Percentiles rank a stretch among this genome's conserved stretches.
Evolutionary conservation across 179 eudicot species (phyloP).

Genomic region (Spergularia azorica): DNA sequence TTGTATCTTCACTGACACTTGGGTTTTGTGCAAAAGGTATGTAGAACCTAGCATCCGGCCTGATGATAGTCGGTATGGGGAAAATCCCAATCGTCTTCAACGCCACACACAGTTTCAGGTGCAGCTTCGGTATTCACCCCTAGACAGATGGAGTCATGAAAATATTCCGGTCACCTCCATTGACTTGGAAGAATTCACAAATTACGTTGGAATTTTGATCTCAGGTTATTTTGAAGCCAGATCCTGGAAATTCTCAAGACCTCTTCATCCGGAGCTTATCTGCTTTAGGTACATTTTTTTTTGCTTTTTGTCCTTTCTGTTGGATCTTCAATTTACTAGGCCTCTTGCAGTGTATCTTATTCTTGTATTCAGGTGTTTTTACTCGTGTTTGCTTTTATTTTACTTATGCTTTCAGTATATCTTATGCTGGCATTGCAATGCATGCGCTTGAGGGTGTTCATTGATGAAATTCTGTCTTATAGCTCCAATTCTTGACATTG

Average conservation of each 20-base stretch:
- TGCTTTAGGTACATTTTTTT: conserved; percentile 63
- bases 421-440: too few species aligned
- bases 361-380: neutral
- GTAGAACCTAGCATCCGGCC: conserved; percentile 98
- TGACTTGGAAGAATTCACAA: neutral
- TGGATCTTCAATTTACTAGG: neutral
- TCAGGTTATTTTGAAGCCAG: conserved; percentile 98
- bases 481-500: too few species aligned
- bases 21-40: conserved; percentile 58
- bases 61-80: conserved; percentile 99
- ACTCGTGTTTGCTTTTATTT: neutral
- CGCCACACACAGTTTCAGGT: conserved; percentile 99
- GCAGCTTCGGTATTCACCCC: conserved; percentile 15
- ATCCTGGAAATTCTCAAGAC: conserved; percentile 99
- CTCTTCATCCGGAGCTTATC: conserved; percentile 88
- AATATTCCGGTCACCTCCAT: neutral
- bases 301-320: neutral
- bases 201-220: conserved; percentile 26
- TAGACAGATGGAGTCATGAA: neutral
- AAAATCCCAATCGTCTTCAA: conserved; percentile 98
- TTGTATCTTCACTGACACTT: conserved; percentile 17
- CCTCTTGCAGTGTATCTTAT: neutral
- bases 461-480: too few species aligned
- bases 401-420: conserved; percentile 2
- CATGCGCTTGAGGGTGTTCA: too few species aligned